These are phyloP conservation scores for Lichtheimia ornata DNA, from an alignment of 371 early-diverging fungal genomes.

Conservation along the genomic window DNA sequence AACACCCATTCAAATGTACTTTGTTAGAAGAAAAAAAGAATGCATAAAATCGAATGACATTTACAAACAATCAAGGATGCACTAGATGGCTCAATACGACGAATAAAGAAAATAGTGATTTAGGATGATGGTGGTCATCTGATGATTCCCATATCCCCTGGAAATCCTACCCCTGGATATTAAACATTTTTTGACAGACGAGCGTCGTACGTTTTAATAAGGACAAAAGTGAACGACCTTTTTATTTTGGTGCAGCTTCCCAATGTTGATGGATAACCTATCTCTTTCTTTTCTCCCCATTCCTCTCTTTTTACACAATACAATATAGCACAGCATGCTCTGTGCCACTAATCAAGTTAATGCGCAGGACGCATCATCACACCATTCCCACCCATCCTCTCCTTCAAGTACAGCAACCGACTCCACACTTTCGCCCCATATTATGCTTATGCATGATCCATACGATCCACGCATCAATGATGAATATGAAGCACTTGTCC, in stretches of 20 bases:
- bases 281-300: not conserved
- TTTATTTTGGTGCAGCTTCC: not conserved
- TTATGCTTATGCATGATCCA: conserved; percentile 12
- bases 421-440: not conserved
- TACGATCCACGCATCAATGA: conserved; percentile 23
- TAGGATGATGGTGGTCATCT: no score
- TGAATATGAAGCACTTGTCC: conserved; percentile 39
- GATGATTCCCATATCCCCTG: no score
- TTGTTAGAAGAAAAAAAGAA: no score
- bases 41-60: no score
- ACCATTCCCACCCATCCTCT: not conserved
- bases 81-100: no score
- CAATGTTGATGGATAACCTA: not conserved
- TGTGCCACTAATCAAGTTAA: conserved; percentile 13
- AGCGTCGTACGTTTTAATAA: conserved; percentile 7
- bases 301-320: not conserved
- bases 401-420: not conserved
- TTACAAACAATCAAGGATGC: no score
- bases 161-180: conserved; percentile 1
- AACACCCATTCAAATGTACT: no score
- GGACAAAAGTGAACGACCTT: conserved; percentile 7
- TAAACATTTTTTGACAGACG: not conserved
- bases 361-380: conserved; percentile 18
- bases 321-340: conserved; percentile 10
- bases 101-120: no score